Conservation (phyloP, 805 yeast genomes). For the Metschnikowia santaceciliae region DNA sequence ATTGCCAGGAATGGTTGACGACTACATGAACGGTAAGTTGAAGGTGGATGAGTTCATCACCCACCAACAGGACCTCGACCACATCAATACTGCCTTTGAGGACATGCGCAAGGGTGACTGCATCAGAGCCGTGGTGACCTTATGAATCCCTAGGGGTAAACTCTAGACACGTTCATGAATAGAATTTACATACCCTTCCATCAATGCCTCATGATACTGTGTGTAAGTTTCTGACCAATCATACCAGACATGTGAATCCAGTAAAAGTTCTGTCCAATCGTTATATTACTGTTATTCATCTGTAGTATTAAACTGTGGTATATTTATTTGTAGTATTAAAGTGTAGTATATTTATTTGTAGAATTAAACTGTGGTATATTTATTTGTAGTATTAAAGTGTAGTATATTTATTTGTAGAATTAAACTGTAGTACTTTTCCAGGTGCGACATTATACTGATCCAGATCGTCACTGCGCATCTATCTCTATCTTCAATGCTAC, state of each 20-base stretch:
- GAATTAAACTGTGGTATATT: not conserved
- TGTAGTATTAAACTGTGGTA: not conserved
- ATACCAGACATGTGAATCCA: not conserved
- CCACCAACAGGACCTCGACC: conserved; percentile 72
- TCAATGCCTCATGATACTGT: not conserved
- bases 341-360: too few relatives aligned
- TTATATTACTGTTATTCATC: not conserved
- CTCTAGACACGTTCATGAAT: conserved; percentile 3
- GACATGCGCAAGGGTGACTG: conserved; percentile 94
- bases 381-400: too few relatives aligned
- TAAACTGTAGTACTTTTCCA: too few relatives aligned
- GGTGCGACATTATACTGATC: too few relatives aligned
- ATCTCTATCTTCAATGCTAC: too few relatives aligned
- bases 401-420: too few relatives aligned
- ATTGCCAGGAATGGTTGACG: conserved; percentile 85
- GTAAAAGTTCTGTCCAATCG: not conserved
- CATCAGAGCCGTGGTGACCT: conserved; percentile 81
- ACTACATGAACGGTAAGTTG: conserved; percentile 73
- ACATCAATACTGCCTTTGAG: conserved; percentile 86
- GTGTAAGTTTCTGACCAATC: not conserved
- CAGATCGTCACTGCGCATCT: too few relatives aligned
- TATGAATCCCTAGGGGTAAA: conserved; percentile 22
- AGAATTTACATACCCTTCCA: conserved; percentile 3
- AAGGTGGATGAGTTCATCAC: conserved; percentile 95
- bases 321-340: too few relatives aligned